Conservation (phyloP, 768 basidiomycete genomes). For the Mycena sanguinolenta region DNA sequence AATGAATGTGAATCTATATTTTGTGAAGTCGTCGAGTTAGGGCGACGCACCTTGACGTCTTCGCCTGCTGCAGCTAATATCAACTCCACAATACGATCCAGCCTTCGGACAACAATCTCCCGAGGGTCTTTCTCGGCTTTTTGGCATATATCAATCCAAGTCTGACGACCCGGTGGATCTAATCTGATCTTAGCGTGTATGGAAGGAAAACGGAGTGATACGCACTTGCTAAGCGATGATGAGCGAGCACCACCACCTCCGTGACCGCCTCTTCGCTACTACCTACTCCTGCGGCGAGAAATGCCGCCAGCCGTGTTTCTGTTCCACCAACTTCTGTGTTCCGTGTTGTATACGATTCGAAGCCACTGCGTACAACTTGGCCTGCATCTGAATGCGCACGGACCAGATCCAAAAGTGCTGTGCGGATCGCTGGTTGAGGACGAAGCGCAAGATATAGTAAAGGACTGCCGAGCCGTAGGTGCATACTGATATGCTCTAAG, state of each 20-base stretch:
- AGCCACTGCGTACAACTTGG: slow-evolving; percentile 22
- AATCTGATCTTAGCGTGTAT: slow-evolving; percentile 56
- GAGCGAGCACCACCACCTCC: slow-evolving; percentile 32
- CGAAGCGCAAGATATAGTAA: slow-evolving; percentile 34
- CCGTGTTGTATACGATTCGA: slow-evolving; percentile 26
- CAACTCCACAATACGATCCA: slow-evolving; percentile 63
- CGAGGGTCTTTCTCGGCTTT: slow-evolving; percentile 76
- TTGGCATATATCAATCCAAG: slow-evolving; percentile 89
- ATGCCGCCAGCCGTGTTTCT: slow-evolving; percentile 30
- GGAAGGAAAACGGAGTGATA: slow-evolving; percentile 56
- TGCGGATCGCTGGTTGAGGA: slow-evolving; percentile 31
- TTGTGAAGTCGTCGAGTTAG: background rate
- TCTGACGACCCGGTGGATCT: slow-evolving; percentile 55
- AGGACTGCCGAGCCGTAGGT: slow-evolving; percentile 29
- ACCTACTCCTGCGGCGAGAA: slow-evolving; percentile 32
- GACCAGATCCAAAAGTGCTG: slow-evolving; percentile 30
- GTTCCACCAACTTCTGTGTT: slow-evolving; percentile 26
- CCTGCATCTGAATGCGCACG: slow-evolving; percentile 28
- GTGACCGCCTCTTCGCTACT: slow-evolving; percentile 27
- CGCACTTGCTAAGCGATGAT: slow-evolving; percentile 50
- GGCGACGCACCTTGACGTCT: slow-evolving; percentile 59
- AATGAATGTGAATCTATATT: slow-evolving; percentile 2
- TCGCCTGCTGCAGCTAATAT: slow-evolving; percentile 62
- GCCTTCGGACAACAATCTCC: slow-evolving; percentile 63
- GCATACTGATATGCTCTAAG: slow-evolving; percentile 8